Base-by-base conservation (phyloP, 257 asterid genomes). In the Agastache rugosa region DNA sequence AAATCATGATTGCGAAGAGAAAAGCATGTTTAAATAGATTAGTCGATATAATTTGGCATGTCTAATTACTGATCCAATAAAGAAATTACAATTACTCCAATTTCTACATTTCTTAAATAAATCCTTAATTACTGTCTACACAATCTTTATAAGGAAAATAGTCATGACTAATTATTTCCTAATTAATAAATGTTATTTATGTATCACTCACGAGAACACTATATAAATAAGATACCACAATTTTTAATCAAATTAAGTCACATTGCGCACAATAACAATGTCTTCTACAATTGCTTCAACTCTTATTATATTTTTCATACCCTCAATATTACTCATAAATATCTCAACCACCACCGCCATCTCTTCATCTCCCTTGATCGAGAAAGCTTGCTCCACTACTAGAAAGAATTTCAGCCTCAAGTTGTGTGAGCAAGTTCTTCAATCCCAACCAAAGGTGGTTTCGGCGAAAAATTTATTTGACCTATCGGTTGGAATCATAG, bases 351-450 rank as follows among this genome's bases (percentile, higher is more conserved):
- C 41, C 23, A 16, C 2, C 12, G 11, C 23, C 3, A 6, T 22
- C 6, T 10, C 44, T 2, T 34, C 81, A 17, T 2, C 76, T 0
- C 1, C 71, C 14, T 31, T 78, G 29, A 47, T 72, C 58, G 8
- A 66, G 14, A 11, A 44, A 17, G 78, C 42, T 10, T 78, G 82
- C 54, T 14, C 47, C 4, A 27, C 27, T 2, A 39, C 35, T 3
- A 9, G 5, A 12, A 1, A 1, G 0, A 0, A 16, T 22, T 0
- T 45, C 8, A 37, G 58, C 44, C 3, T 35, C 9, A 42, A 61
- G 27, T 8, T 25, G 25, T 81, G 82, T 8, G 34, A 54, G 3
- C 19, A 73, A 47, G 3, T 68, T n/a, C 79, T 81, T 7, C 12
- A 11, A 44, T 73, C 82, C 23, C 35, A 67, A 2, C 74, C 54